phyloP scores from a whole-genome alignment of 768 basidiomycete species.

The Russula dissimulans region DNA sequence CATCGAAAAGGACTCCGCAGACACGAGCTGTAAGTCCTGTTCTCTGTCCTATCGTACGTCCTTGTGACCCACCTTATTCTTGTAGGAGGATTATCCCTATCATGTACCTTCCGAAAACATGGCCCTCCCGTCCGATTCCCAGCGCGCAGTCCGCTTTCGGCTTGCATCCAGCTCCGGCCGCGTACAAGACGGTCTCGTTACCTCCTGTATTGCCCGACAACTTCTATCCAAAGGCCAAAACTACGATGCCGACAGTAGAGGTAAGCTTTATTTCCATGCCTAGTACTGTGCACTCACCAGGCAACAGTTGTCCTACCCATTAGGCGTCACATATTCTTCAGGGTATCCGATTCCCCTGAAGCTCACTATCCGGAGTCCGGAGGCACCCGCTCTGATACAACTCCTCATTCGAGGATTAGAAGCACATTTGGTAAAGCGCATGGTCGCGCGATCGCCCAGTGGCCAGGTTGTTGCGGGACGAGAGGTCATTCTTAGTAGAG shows the following conservation, averaged over 20 bases:
- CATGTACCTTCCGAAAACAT: conserved; percentile 37
- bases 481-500: conserved; percentile 24
- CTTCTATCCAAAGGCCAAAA: neutral
- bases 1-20: conserved; percentile 32
- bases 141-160: conserved; percentile 25
- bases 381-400: conserved; percentile 31
- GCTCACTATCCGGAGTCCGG: conserved; percentile 29
- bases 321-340: conserved; percentile 30
- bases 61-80: neutral
- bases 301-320: conserved; percentile 32
- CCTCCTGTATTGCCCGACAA: conserved; percentile 20
- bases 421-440: conserved; percentile 31
- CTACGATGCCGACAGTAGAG: conserved; percentile 20
- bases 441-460: conserved; percentile 26
- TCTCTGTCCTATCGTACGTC: neutral
- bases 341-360: conserved; percentile 34
- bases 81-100: conserved; percentile 29
- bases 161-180: conserved; percentile 16
- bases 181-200: conserved; percentile 27
- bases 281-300: neutral
- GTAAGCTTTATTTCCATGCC: conserved; percentile 20
- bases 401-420: conserved; percentile 29
- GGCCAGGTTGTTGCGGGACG: conserved; percentile 23
- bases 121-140: conserved; percentile 29
- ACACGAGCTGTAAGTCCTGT: conserved; percentile 31